phyloP scores from a whole-genome alignment of 2,329 filamentous ascomycete species.

The Emmonsiellopsis sp. region DNA sequence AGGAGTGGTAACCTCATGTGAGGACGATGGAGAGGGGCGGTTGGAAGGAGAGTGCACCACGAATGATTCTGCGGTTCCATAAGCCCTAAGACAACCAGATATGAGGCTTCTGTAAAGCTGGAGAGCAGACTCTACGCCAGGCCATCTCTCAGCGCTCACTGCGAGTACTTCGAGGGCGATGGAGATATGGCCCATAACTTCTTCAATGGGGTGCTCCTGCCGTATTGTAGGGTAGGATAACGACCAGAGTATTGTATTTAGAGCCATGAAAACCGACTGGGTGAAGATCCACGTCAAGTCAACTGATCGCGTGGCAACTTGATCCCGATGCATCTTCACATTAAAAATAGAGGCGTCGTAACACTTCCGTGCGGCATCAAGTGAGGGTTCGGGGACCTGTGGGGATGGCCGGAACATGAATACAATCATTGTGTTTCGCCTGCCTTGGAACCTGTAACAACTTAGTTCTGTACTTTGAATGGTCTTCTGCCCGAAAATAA shows the following conservation, averaged over 20 bases:
- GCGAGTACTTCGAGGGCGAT: slow-evolving; percentile 70
- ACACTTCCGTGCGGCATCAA: slow-evolving; percentile 68
- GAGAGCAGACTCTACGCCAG: slow-evolving; percentile 74
- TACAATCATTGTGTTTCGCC: slow-evolving; percentile 81
- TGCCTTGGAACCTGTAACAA: slow-evolving; percentile 47
- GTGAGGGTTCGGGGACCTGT: slow-evolving; percentile 77
- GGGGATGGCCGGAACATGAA: slow-evolving; percentile 85
- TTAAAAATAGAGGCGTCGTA: slow-evolving; percentile 77
- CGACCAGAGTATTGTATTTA: slow-evolving; percentile 88
- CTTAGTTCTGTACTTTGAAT: slow-evolving; percentile 21
- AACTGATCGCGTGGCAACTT: slow-evolving; percentile 65
- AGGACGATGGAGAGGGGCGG: slow-evolving; percentile 32
- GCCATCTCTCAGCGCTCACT: slow-evolving; percentile 80
- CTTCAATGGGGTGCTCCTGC: slow-evolving; percentile 59
- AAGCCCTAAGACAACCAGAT: slow-evolving; percentile 78
- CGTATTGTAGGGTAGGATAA: slow-evolving; percentile 81
- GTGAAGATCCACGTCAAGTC: slow-evolving; percentile 94
- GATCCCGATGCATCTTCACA: slow-evolving; percentile 69
- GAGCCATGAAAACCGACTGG: slow-evolving; percentile 77
- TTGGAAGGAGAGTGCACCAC: slow-evolving; percentile 41
- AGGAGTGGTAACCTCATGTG: slow-evolving; percentile 30
- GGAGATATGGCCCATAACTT: slow-evolving; percentile 66
- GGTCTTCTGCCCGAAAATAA: slow-evolving; percentile 12
- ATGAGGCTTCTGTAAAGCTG: slow-evolving; percentile 82
- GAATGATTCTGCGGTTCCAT: slow-evolving; percentile 53